Percentiles rank a stretch among this genome's conserved stretches.
These are phyloP conservation scores for Chalciporus chontae DNA, from an alignment of 768 basidiomycete species.

Conservation along the genomic window DNA sequence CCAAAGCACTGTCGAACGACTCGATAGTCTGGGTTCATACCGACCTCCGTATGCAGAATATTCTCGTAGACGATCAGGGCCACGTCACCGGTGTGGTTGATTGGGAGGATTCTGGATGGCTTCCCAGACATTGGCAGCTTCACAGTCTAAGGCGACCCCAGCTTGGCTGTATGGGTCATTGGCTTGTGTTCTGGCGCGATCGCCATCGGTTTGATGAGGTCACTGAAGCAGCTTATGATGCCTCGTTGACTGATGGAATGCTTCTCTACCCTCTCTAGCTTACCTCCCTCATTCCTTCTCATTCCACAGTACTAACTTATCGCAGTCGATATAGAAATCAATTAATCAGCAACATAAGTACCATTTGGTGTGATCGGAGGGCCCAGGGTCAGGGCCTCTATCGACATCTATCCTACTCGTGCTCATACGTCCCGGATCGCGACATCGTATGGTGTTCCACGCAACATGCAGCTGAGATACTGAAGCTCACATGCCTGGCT, in stretches of 20 bases:
- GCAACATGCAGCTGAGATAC: background rate
- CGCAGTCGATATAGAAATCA: background rate
- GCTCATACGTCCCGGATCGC: background rate
- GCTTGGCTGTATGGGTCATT: constrained; percentile 11
- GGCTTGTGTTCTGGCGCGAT: constrained; percentile 6
- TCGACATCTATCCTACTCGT: no score
- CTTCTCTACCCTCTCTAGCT: constrained; percentile 6
- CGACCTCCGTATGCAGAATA: constrained; percentile 20
- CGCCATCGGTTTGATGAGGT: constrained; percentile 1
- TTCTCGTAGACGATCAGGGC: constrained; percentile 17
- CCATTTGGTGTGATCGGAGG: background rate
- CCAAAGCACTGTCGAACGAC: constrained; percentile 3
- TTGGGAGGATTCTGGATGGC: constrained; percentile 26
- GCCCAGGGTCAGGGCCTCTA: no score
- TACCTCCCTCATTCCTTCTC: background rate
- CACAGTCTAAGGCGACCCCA: constrained; percentile 9
- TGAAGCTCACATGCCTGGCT: constrained; percentile 2
- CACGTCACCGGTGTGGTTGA: constrained; percentile 21
- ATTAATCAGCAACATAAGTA: background rate
- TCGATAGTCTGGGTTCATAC: constrained; percentile 15
- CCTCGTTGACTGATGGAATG: constrained; percentile 3
- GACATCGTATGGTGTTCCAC: background rate
- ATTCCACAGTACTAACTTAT: background rate
- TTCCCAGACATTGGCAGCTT: constrained; percentile 22
- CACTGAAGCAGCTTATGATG: constrained; percentile 8